phyloP scores from a whole-genome alignment of 768 basidiomycete species.

The Trametes coccinea region DNA sequence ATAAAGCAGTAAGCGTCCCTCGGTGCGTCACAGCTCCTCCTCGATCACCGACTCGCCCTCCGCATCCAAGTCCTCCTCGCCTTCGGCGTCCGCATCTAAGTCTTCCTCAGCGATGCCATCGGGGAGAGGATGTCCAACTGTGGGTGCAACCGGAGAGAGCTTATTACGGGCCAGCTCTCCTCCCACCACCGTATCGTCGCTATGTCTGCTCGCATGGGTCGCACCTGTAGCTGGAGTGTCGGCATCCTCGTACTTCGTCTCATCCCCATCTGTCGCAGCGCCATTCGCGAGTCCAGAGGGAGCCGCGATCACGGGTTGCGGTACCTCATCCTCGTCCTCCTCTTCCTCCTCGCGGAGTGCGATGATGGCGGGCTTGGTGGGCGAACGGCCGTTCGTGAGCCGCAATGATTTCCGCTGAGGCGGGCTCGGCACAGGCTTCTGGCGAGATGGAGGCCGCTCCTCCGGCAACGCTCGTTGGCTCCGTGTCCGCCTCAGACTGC shows the following conservation, averaged over 20 bases:
- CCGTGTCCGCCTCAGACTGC: slow-evolving; percentile 9
- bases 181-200: slow-evolving; percentile 57
- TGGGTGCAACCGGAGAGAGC: slow-evolving; percentile 12
- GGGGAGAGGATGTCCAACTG: not conserved
- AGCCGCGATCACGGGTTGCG: not conserved
- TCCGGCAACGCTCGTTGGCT: slow-evolving; percentile 1
- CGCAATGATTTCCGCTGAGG: slow-evolving; percentile 12
- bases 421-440: not conserved
- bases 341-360: slow-evolving; percentile 13
- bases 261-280: slow-evolving; percentile 3
- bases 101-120: slow-evolving; percentile 25
- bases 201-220: slow-evolving; percentile 47
- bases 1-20: not conserved
- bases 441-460: not conserved
- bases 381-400: slow-evolving; percentile 10
- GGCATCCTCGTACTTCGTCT: slow-evolving; percentile 50
- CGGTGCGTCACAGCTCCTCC: slow-evolving; percentile 17
- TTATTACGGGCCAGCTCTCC: slow-evolving; percentile 33
- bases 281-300: slow-evolving; percentile 7
- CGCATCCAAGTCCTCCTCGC: slow-evolving; percentile 44
- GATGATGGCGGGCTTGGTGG: not conserved
- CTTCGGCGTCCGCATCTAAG: slow-evolving; percentile 30
- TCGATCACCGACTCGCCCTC: slow-evolving; percentile 34
- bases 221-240: slow-evolving; percentile 50
- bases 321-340: slow-evolving; percentile 14